phyloP scores from a whole-genome alignment of 106 monocot species.

The Cymbidium sinense region DNA sequence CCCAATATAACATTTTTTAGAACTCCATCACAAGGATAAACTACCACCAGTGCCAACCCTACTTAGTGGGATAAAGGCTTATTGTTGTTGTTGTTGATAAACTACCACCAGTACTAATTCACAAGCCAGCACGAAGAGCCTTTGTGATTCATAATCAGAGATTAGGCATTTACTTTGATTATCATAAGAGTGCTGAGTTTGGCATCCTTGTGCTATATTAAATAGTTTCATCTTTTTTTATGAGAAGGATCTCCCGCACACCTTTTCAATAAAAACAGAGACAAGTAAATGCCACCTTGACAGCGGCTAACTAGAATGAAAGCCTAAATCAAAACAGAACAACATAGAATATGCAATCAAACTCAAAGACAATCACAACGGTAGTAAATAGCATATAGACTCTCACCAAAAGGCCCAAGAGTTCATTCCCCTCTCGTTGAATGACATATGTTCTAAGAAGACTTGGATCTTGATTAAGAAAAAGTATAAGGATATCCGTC shows the following conservation, averaged over 20 bases:
- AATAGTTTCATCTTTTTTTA: background rate
- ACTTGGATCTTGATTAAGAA: slow-evolving; percentile 60
- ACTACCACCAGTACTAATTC: background rate
- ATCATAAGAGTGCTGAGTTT: slow-evolving; percentile 2
- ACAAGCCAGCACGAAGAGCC: background rate
- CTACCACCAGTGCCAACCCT: background rate
- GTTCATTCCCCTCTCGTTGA: slow-evolving; percentile 51
- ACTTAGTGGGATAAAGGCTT: too few species aligned
- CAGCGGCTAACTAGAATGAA: background rate
- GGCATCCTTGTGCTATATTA: background rate
- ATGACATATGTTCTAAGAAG: slow-evolving; percentile 51
- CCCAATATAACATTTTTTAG: background rate
- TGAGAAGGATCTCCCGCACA: background rate
- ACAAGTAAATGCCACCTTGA: background rate
- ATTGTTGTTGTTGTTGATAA: too few species aligned
- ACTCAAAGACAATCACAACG: background rate
- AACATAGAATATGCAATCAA: background rate
- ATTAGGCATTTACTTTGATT: background rate
- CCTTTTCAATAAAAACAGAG: background rate
- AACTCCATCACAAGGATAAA: background rate
- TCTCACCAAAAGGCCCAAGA: slow-evolving; percentile 52
- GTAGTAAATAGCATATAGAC: slow-evolving; percentile 1
- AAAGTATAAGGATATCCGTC: slow-evolving; percentile 61
- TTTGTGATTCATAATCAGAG: background rate
- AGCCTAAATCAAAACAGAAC: background rate